Percentiles rank a stretch among this genome's conserved stretches.
Evolutionary conservation across 2,329 filamentous ascomycete species (phyloP).

Genomic region (Ceratocystis albifundus): DNA sequence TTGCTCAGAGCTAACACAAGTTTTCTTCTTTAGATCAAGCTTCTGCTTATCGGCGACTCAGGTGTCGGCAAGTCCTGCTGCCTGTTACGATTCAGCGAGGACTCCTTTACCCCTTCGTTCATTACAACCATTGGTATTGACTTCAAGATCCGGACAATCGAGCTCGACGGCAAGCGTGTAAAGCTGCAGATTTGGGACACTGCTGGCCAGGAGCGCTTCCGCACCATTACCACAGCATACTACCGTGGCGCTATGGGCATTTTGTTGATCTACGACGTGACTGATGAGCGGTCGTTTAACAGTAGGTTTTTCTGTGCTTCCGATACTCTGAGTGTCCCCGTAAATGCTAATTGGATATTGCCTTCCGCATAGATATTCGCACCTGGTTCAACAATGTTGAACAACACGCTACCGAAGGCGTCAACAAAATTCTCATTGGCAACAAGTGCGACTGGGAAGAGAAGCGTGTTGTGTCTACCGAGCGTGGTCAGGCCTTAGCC

Average conservation of each 20-base stretch:
- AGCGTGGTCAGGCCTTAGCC: constrained; percentile 84
- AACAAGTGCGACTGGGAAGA: constrained; percentile 99
- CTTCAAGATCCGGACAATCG: constrained; percentile 99
- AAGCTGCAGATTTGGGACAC: constrained; percentile 99
- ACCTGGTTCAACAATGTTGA: constrained; percentile 99
- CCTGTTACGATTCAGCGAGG: constrained; percentile 89
- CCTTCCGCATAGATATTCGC: constrained; percentile 62
- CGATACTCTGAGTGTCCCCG: constrained; percentile 17
- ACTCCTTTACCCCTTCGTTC: constrained; percentile 94
- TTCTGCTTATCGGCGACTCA: constrained; percentile 91
- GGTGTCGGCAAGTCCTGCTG: constrained; percentile 97
- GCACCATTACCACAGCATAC: constrained; percentile 97
- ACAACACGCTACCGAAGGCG: constrained; percentile 93
- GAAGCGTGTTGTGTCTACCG: constrained; percentile 86
- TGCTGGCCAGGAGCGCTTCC: constrained; percentile 93
- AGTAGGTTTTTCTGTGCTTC: constrained; percentile 46
- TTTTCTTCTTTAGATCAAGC: constrained; percentile 61
- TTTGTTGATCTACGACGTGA: constrained; percentile 94
- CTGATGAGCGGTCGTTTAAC: constrained; percentile 88
- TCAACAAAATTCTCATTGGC: constrained; percentile 98
- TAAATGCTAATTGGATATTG: constrained; percentile 16
- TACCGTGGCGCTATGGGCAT: constrained; percentile 98
- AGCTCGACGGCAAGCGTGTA: constrained; percentile 95
- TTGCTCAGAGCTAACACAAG: too few species aligned
- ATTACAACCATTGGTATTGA: constrained; percentile 99